phyloP scores from a whole-genome alignment of 192 early-diverging fungal genomes.

The Coemansia umbellata region DNA sequence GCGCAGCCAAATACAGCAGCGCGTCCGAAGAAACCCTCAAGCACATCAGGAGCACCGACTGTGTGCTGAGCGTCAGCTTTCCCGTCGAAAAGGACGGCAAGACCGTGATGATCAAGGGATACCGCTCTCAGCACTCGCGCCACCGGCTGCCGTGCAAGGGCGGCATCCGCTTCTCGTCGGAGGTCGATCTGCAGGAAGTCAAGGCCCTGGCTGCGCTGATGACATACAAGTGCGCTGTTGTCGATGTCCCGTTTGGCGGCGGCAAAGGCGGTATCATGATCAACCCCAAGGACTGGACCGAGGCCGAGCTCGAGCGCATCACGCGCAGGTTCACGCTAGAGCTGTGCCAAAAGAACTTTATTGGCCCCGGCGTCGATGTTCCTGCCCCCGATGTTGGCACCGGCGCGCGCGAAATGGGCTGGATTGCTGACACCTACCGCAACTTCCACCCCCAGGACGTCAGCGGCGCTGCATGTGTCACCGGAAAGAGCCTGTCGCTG shows the following conservation, averaged over 20 bases:
- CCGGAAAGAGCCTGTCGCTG: slow-evolving; percentile 73
- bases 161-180: slow-evolving; percentile 75
- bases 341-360: slow-evolving; percentile 82
- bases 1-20: slow-evolving; percentile 64
- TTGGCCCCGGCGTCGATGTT: slow-evolving; percentile 77
- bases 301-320: slow-evolving; percentile 70
- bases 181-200: slow-evolving; percentile 78
- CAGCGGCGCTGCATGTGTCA: slow-evolving; percentile 76
- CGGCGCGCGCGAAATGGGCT: slow-evolving; percentile 77
- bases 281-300: slow-evolving; percentile 72
- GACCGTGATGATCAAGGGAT: slow-evolving; percentile 68
- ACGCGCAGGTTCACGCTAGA: slow-evolving; percentile 80
- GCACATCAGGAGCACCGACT: slow-evolving; percentile 70
- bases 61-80: slow-evolving; percentile 70
- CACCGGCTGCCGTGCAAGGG: slow-evolving; percentile 78
- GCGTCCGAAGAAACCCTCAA: slow-evolving; percentile 56
- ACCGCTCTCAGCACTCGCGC: slow-evolving; percentile 81
- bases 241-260: slow-evolving; percentile 77
- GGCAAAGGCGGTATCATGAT: slow-evolving; percentile 84
- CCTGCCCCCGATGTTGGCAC: slow-evolving; percentile 84
- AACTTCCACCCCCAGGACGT: slow-evolving; percentile 80
- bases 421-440: slow-evolving; percentile 83
- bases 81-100: slow-evolving; percentile 69
- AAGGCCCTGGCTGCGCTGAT: slow-evolving; percentile 78
- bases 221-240: slow-evolving; percentile 84